Conservation (phyloP, 1,284 basidiomycete genomes). For the Phlebopus sp. region DNA sequence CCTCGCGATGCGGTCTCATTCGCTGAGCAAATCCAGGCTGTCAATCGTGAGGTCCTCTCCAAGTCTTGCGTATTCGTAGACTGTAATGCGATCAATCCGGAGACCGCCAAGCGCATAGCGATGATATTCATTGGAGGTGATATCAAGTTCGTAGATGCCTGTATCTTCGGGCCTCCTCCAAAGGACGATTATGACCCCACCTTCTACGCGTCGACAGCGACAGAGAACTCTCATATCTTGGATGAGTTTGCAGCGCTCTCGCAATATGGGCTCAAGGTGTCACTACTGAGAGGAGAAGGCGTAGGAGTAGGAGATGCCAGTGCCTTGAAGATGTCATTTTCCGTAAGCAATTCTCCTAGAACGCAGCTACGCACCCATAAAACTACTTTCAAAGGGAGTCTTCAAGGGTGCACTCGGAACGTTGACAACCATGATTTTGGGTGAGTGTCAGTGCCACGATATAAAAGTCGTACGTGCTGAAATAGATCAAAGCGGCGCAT, state of each 20-base stretch:
- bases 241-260: constrained; percentile 41
- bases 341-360: constrained; percentile 37
- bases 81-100: constrained; percentile 57
- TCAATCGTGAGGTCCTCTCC: constrained; percentile 3
- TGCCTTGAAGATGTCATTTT: constrained; percentile 63
- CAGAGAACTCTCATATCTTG: constrained; percentile 36
- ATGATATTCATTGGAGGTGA: constrained; percentile 39
- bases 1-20: constrained; percentile 52
- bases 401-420: constrained; percentile 54
- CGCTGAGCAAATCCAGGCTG: constrained; percentile 40
- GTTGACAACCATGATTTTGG: constrained; percentile 56
- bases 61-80: constrained; percentile 45
- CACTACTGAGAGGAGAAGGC: constrained; percentile 44
- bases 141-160: constrained; percentile 53
- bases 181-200: constrained; percentile 47
- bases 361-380: not conserved
- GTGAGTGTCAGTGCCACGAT: constrained; percentile 29
- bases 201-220: constrained; percentile 50
- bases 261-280: constrained; percentile 46
- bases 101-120: constrained; percentile 48
- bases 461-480: constrained; percentile 1
- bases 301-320: constrained; percentile 55
- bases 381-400: constrained; percentile 42
- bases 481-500: constrained; percentile 44
- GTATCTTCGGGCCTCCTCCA: constrained; percentile 58